Conservation (phyloP, 495 filamentous ascomycete species). For the Trichoderma erinaceum region DNA sequence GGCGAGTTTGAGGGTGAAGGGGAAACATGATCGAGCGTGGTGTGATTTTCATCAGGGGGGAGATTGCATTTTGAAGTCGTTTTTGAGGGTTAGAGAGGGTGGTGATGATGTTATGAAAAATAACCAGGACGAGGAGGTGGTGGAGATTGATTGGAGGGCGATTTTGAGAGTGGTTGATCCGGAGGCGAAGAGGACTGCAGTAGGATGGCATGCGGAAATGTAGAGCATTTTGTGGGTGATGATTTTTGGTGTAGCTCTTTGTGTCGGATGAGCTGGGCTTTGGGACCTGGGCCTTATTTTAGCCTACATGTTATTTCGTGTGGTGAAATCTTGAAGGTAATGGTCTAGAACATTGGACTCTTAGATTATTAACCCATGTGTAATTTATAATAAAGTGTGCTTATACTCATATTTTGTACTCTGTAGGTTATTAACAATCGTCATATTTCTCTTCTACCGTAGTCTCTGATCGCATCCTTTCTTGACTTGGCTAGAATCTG, state of each 20-base stretch:
- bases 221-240: neutral
- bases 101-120: neutral
- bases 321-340: too few relatives aligned
- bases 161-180: neutral
- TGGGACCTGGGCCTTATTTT: too few relatives aligned
- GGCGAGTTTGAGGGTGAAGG: constrained; percentile 1
- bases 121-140: neutral
- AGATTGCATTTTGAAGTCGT: neutral
- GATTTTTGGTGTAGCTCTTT: neutral
- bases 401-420: too few relatives aligned
- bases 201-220: constrained; percentile 2
- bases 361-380: too few relatives aligned
- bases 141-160: constrained; percentile 13
- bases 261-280: neutral
- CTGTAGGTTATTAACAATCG: too few relatives aligned
- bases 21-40: neutral
- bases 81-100: neutral
- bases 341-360: too few relatives aligned
- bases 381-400: too few relatives aligned
- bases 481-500: too few relatives aligned
- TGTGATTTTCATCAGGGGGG: constrained; percentile 7
- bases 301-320: too few relatives aligned
- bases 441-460: too few relatives aligned
- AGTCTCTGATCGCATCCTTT: too few relatives aligned
- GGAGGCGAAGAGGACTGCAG: constrained; percentile 2